Base-by-base conservation (phyloP, 805 yeast genomes). In the Metschnikowia peoriensis region DNA sequence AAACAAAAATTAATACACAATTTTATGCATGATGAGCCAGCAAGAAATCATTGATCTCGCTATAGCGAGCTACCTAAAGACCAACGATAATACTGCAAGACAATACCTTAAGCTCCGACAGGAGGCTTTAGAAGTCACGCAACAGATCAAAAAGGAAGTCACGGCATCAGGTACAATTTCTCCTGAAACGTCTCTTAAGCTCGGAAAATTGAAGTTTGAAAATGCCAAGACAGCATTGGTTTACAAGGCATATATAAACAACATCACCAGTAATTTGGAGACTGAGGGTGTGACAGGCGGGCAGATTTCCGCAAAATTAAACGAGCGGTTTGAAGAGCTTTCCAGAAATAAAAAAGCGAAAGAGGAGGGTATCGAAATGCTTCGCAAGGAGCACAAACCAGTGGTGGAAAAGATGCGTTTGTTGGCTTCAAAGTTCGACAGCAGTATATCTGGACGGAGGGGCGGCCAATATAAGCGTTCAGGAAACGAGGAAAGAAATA, bases 21-120 rank as follows among this genome's bases (percentile, higher is more conserved):
- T n/a, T 10, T 27, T 12, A 34, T 22, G 27, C 14, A 27, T 22
- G 14, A 59, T 57, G 38, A 67, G 62, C 47, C 75, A 72, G 50
- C 75, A 68, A 53, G 64, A 60, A 29, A 55, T 71, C 46, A 66
- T 72, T 2, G 75, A 71, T 29, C 66, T 63, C 40, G 57, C 72
- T 2, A 63, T 71, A 9, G 27, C 60, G 7, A 66, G 64, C 46
- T 65, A 63, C 52, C 64, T 73, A 38, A 59, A 62, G 46, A 66
- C 64, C 44, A 65, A 69, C 53, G 78, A 75, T 49, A 69, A 67
- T 47, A 50, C 63, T 10, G 63, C 72, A 1, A 43, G 58, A 7
- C 71, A 66, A 51, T 75, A 75, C 49, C 60, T 72, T 38, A 61
- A 63, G 39, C 50, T 71, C 10, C 58, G 79, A 46, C 72, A 67